Evolutionary conservation across 768 basidiomycete genomes (phyloP).

Genomic region (Amanita polypyramis): DNA sequence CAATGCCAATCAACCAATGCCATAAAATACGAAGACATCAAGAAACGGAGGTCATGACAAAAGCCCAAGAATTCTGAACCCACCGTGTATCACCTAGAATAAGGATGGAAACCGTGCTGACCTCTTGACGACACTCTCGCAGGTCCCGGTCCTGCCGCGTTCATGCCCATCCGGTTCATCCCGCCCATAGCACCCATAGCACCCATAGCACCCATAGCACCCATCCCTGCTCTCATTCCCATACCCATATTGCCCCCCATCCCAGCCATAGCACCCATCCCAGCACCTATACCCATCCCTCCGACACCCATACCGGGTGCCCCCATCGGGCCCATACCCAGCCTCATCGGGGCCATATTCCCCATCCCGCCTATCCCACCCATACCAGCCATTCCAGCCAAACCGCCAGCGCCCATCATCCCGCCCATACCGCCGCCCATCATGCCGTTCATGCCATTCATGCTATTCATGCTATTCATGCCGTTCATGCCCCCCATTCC

Average conservation of each 20-base stretch:
- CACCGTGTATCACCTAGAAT: slow-evolving; percentile 32
- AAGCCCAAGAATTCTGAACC: not conserved
- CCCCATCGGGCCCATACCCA: slow-evolving; percentile 25
- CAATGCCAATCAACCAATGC: too few relatives aligned
- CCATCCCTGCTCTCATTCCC: slow-evolving; percentile 15
- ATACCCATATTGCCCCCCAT: slow-evolving; percentile 15
- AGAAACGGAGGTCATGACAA: not conserved
- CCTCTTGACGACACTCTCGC: slow-evolving; percentile 39
- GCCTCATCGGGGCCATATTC: slow-evolving; percentile 24
- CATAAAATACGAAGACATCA: not conserved
- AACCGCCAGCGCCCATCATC: slow-evolving; percentile 18
- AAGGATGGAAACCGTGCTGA: slow-evolving; percentile 57
- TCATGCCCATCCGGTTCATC: slow-evolving; percentile 9
- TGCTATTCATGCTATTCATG: too few relatives aligned
- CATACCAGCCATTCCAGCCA: slow-evolving; percentile 17
- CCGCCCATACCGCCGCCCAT: too few relatives aligned
- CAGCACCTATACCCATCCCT: slow-evolving; percentile 13
- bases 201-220: slow-evolving; percentile 9
- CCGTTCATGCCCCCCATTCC: slow-evolving; percentile 25
- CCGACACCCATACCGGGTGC: slow-evolving; percentile 13
- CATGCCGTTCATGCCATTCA: too few relatives aligned
- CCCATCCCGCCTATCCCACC: slow-evolving; percentile 28
- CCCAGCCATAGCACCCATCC: slow-evolving; percentile 14
- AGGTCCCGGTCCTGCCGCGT: slow-evolving; percentile 31
- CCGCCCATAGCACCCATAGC: slow-evolving; percentile 9